phyloP scores from a whole-genome alignment of 805 yeast genomes.

The Citeromyces matritensis region DNA sequence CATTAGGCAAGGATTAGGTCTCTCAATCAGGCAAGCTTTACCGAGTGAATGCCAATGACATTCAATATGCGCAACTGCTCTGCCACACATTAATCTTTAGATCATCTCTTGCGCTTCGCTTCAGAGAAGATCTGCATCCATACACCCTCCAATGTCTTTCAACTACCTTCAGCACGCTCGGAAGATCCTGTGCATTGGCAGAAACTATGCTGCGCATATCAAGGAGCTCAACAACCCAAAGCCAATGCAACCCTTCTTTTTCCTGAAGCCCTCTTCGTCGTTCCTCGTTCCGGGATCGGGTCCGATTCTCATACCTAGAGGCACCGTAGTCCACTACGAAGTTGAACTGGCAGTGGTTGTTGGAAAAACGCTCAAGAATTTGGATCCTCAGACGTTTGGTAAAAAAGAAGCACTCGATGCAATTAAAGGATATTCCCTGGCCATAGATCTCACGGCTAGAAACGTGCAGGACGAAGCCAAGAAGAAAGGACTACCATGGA shows the following conservation, averaged over 20 bases:
- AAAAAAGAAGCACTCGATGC: conserved; percentile 59
- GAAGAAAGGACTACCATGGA: conserved; percentile 91
- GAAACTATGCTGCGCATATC: conserved; percentile 95
- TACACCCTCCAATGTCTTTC: conserved; percentile 21
- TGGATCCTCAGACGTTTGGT: conserved; percentile 38
- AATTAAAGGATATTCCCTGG: conserved; percentile 77
- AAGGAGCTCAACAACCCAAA: conserved; percentile 70
- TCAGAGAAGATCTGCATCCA: neutral
- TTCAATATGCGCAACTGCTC: no score
- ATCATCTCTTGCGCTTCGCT: neutral
- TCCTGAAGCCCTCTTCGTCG: conserved; percentile 78
- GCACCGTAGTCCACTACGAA: conserved; percentile 78
- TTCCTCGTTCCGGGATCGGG: conserved; percentile 54
- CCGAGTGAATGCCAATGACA: no score
- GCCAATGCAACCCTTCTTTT: conserved; percentile 85
- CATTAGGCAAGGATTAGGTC: no score
- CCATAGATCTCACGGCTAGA: conserved; percentile 91
- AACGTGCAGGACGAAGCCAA: conserved; percentile 93
- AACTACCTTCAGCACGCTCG: conserved; percentile 46
- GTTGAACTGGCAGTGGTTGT: conserved; percentile 79
- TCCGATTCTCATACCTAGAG: conserved; percentile 72
- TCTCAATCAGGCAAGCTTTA: no score
- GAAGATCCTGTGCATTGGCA: conserved; percentile 88
- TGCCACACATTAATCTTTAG: no score
- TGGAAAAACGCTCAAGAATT: conserved; percentile 45